Percentiles rank a stretch among this genome's conserved stretches.
phyloP scores from a whole-genome alignment of 2,329 filamentous ascomycete species.

The Calonectria leucothoes region DNA sequence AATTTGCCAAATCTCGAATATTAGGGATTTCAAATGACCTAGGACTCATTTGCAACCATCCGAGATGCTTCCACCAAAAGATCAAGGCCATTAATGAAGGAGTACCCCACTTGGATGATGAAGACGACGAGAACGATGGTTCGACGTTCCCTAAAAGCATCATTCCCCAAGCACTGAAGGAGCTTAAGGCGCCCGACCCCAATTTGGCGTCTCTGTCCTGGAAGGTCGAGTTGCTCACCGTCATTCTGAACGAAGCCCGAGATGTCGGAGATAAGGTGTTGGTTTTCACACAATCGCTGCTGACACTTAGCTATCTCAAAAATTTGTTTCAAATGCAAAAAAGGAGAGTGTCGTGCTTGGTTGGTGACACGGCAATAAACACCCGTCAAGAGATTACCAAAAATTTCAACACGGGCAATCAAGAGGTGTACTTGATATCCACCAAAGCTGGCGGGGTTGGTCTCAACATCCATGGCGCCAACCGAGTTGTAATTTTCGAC shows the following conservation, averaged over 20 bases:
- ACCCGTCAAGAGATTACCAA: conserved; percentile 74
- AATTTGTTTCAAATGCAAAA: conserved; percentile 61
- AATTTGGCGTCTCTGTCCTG: conserved; percentile 68
- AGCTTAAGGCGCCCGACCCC: conserved; percentile 53
- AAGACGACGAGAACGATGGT: conserved; percentile 20
- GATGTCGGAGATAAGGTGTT: conserved; percentile 77
- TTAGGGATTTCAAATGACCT: conserved; percentile 55
- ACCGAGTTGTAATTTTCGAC: conserved; percentile 88
- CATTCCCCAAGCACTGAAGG: conserved; percentile 46
- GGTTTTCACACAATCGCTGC: conserved; percentile 81
- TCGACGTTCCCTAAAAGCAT: conserved; percentile 40
- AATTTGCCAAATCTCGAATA: conserved; percentile 31
- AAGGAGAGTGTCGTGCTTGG: conserved; percentile 69
- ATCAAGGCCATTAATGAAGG: conserved; percentile 30
- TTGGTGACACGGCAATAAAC: conserved; percentile 70
- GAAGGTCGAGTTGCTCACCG: conserved; percentile 74
- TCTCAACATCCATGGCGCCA: conserved; percentile 86
- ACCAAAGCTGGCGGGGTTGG: conserved; percentile 86
- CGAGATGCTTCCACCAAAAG: conserved; percentile 57
- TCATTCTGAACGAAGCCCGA: conserved; percentile 76
- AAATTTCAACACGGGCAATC: conserved; percentile 70
- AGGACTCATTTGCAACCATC: conserved; percentile 64
- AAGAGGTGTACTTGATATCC: conserved; percentile 81
- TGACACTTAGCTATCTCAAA: conserved; percentile 77
- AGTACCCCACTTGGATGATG: not conserved